Evolutionary conservation across 225 moss, liverwort and hornwort species (phyloP), one percentile per base, ranked within the genome.

Genomic region (Marchantia paleacea): DNA sequence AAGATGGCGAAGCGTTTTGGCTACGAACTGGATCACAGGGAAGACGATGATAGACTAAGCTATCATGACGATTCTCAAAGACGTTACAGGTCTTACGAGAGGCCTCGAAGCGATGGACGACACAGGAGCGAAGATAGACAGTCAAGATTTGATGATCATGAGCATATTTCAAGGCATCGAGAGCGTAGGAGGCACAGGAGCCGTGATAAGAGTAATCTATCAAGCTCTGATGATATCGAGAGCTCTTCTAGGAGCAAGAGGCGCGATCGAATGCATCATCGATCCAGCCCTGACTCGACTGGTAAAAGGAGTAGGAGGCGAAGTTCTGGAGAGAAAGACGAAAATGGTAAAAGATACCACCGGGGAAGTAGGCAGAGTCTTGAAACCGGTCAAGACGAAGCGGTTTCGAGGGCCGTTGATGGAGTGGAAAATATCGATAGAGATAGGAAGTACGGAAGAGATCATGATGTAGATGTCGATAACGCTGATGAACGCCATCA

Each of bases 1-100:
- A 95, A 92, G 80, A 91, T 99, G 90, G 91, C 84, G 48, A 90
- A 89, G 73, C 81, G 89, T 28, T 99, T 94, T 83, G 91, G 91
- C 66, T 74, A 89, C 55, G 66, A 85, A 63, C 80, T 65, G 50
- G 73, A 82, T 80, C 74, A 80, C 22, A 88, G 82, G 81, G 89
- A 89, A 58, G 68, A 80, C 7, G 89, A 87, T 26, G 12, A 81
- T 47, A 39, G 39, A 39, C 39, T 5, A 39, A 57, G 79, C 9
- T 63, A 26, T 49, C 52, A 81, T 62, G 77, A 81, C 30, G 76
- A 85, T 18, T 16, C 48, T 0, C 82, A 63, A 16, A 77, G 58
- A 69, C 78, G 74, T 75, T 20, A 55, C 62, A 72, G 83, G 52
- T 76, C 75, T 62, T 25, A 67, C 25, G 64, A 55, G 47, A 15